phyloP scores from a whole-genome alignment of 768 basidiomycete genomes.

The Pulveroboletus sp. region DNA sequence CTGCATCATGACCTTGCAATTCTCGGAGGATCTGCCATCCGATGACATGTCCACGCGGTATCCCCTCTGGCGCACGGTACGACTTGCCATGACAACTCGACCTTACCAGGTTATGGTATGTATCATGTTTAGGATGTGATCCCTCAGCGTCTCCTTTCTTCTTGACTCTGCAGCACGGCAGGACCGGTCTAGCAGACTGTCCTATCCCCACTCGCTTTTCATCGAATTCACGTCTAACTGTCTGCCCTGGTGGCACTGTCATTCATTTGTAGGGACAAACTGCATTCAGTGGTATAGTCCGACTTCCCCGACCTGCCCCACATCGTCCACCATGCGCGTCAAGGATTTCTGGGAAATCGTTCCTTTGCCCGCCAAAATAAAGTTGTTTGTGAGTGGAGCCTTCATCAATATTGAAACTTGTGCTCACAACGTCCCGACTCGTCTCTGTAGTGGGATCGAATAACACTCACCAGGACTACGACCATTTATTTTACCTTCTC shows the following conservation, averaged over 20 bases:
- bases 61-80: not conserved
- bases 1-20: not conserved
- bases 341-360: constrained; percentile 38
- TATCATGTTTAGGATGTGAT: not conserved
- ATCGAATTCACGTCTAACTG: constrained; percentile 1
- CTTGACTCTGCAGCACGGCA: constrained; percentile 31
- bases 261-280: constrained; percentile 15
- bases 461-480: constrained; percentile 67
- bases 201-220: constrained; percentile 13
- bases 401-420: not conserved
- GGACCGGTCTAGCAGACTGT: constrained; percentile 30
- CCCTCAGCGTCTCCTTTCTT: constrained; percentile 13
- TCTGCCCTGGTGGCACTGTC: constrained; percentile 47
- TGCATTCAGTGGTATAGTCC: not conserved
- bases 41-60: not conserved
- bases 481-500: constrained; percentile 67
- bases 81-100: constrained; percentile 3
- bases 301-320: not conserved
- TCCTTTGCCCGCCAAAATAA: constrained; percentile 39
- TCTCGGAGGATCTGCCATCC: not conserved
- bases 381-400: constrained; percentile 44
- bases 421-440: not conserved
- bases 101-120: not conserved
- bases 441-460: constrained; percentile 56
- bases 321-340: constrained; percentile 34